Base-by-base conservation (phyloP, 495 filamentous ascomycete species). In the Penicillium desertorum region DNA sequence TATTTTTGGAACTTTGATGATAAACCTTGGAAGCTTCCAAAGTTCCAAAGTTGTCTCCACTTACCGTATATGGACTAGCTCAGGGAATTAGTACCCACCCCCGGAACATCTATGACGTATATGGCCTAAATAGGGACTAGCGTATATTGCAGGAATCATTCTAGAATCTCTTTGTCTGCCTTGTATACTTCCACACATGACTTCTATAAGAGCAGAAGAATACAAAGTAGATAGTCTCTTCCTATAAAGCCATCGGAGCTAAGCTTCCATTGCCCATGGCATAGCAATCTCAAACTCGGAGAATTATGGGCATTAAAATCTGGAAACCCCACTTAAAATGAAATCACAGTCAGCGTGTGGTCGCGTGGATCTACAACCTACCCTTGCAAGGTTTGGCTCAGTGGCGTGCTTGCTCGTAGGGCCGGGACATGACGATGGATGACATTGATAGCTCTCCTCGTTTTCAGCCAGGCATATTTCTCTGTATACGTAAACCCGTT, bases 391-490 rank as follows among this genome's bases (percentile, higher is more conserved):
- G 6, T 7, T n/a, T 39, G n/a, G 36, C n/a, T 56, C 52, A 57
- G 60, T 63, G 60, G 60, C 57, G 51, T 48, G 20, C 10, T 45
- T 39, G 11, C 17, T 12, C 47, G 50, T 2, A 23, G 32, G 52
- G 57, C 62, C 46, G 44, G 56, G 50, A 51, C 48, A 65, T 60
- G 62, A 65, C 59, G 57, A 56, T 39, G 17, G 44, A 65, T 59
- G 60, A 63, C 65, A 63, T 52, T 45, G 30, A 44, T 20, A 50
- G 58, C n/a, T 52, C 37, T 44, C 12, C 16, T 47, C 29, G 36
- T 48, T 41, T 36, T 12, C 17, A 20, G 41, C 50, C 45, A 52
- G 36, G 53, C 49, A 32, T 39, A 8, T 10, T 16, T 27, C 20
- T 53, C 37, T 25, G 32, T 37, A 45, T 54, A 41, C 3, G 19